Evolutionary conservation across 1,139 yeast genomes (phyloP).

Genomic region (Pichia sp.): DNA sequence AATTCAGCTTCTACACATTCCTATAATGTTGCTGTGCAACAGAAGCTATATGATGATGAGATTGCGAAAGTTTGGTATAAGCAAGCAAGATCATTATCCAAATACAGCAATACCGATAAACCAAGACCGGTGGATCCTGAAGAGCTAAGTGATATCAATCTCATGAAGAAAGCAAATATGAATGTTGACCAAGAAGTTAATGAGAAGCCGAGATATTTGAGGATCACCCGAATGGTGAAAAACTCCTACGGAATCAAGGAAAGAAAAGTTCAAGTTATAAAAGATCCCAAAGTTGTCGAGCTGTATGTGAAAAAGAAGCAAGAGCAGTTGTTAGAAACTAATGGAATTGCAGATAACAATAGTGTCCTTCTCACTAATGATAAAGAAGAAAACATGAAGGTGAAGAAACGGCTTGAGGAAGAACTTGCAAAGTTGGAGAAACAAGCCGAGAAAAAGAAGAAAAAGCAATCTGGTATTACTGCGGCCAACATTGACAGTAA

Average conservation of each 20-base stretch:
- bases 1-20: constrained; percentile 54
- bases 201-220: constrained; percentile 48
- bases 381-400: constrained; percentile 75
- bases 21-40: constrained; percentile 81
- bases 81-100: constrained; percentile 65
- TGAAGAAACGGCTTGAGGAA: constrained; percentile 75
- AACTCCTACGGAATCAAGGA: constrained; percentile 87
- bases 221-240: constrained; percentile 73
- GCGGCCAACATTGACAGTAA: constrained; percentile 46
- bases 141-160: constrained; percentile 34
- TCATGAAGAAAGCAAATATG: constrained; percentile 35
- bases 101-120: constrained; percentile 24
- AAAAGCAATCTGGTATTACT: constrained; percentile 39
- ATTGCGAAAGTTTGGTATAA: constrained; percentile 87
- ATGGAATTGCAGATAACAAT: constrained; percentile 40
- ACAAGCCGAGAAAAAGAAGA: constrained; percentile 54
- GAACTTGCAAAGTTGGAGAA: constrained; percentile 81
- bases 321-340: constrained; percentile 54
- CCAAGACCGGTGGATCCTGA: constrained; percentile 34
- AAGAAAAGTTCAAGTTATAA: constrained; percentile 70
- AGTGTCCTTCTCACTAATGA: constrained; percentile 78
- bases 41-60: constrained; percentile 88
- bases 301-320: constrained; percentile 82
- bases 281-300: constrained; percentile 81
- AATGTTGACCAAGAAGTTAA: constrained; percentile 38